Percentiles rank a stretch among this genome's conserved stretches.
These are phyloP conservation scores for Globisporangium canariense DNA, from an alignment of 352 stramenopile species.

Conservation along the genomic window DNA sequence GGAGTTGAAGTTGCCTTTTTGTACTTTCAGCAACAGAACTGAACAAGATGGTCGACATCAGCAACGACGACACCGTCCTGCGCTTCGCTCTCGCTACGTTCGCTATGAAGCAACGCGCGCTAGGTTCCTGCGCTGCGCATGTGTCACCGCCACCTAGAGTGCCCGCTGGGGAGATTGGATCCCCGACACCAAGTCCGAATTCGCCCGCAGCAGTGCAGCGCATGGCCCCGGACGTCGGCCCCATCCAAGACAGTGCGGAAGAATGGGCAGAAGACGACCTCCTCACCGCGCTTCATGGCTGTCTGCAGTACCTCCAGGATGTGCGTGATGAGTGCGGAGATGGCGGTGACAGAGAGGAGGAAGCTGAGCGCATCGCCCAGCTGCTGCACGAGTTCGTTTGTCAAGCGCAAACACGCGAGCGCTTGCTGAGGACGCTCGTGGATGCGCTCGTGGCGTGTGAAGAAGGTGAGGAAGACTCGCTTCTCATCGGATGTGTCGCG, in stretches of 20 bases:
- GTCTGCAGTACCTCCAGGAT: conserved; percentile 5
- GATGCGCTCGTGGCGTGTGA: conserved; percentile 3
- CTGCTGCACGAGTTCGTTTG: neutral
- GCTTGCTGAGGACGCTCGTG: conserved; percentile 6
- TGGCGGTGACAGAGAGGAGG: conserved; percentile 1
- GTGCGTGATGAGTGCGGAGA: neutral
- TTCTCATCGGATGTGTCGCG: conserved; percentile 7
- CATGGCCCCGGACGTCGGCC: neutral
- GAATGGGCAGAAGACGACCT: neutral
- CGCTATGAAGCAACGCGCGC: conserved; percentile 20
- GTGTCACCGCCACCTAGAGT: neutral
- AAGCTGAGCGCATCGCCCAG: neutral
- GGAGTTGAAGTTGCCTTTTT: conserved; percentile 28
- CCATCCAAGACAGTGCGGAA: neutral
- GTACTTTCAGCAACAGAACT: neutral
- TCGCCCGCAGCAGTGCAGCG: neutral
- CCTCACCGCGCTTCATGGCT: conserved; percentile 6
- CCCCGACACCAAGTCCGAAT: neutral
- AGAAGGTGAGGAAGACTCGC: conserved; percentile 9
- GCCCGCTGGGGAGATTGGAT: neutral
- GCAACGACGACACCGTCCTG: conserved; percentile 14
- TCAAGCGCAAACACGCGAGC: neutral
- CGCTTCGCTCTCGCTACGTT: conserved; percentile 33
- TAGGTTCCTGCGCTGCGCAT: neutral
- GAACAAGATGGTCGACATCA: neutral